These are phyloP conservation scores for Oehlia diaphana DNA, from an alignment of 192 early-diverging fungal species.

Conservation along the genomic window DNA sequence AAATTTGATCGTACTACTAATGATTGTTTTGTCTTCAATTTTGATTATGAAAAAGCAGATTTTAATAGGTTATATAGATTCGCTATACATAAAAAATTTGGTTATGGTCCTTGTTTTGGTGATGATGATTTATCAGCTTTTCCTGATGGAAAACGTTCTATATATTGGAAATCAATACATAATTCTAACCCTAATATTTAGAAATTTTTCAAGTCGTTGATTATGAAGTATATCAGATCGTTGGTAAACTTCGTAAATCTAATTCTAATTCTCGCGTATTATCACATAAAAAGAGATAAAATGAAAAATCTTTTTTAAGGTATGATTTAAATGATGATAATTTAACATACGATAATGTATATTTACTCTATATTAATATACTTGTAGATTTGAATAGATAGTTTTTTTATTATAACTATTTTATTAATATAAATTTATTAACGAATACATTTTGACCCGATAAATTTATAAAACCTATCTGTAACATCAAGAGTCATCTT, in stretches of 20 bases:
- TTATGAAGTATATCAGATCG: constrained; percentile 19
- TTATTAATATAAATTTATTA: no score
- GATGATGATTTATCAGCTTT: not conserved
- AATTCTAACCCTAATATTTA: not conserved
- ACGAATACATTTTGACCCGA: no score
- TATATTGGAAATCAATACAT: constrained; percentile 1
- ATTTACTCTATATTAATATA: not conserved
- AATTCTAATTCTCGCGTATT: not conserved
- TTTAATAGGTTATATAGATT: not conserved
- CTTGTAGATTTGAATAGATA: not conserved
- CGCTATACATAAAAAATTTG: not conserved
- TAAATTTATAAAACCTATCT: no score
- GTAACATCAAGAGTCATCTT: no score
- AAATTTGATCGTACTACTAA: constrained; percentile 12
- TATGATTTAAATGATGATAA: not conserved
- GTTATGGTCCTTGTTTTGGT: constrained; percentile 17
- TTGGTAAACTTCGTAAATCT: not conserved
- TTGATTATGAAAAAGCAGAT: constrained; percentile 13
- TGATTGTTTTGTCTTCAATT: constrained; percentile 11
- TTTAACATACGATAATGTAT: not conserved
- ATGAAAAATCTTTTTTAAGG: no score
- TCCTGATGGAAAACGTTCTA: constrained; percentile 4
- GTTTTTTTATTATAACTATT: no score
- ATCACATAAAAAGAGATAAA: constrained; percentile 2
- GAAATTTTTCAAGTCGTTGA: not conserved